Percentiles rank a stretch among this genome's conserved stretches.
These are phyloP conservation scores for Rhizopus stolonifer DNA, from an alignment of 371 early-diverging fungal species.

Conservation along the genomic window DNA sequence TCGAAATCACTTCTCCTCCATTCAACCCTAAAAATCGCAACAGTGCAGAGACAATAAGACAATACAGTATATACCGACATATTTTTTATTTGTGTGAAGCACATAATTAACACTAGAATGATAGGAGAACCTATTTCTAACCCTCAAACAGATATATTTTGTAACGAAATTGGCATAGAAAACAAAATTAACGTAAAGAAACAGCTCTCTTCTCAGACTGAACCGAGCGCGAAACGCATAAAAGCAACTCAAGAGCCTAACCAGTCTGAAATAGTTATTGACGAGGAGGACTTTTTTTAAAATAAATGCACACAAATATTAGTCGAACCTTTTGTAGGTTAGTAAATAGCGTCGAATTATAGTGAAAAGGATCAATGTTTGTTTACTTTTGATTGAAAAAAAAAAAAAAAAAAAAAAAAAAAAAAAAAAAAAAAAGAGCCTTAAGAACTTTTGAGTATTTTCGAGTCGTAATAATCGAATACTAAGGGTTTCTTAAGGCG, in stretches of 20 bases:
- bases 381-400: too few species aligned
- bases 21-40: conserved; percentile 27
- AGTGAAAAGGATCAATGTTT: too few species aligned
- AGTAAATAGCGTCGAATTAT: too few species aligned
- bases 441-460: too few species aligned
- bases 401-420: too few species aligned
- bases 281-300: conserved; percentile 20
- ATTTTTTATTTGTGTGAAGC: neutral
- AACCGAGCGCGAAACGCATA: conserved; percentile 3
- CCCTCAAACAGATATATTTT: conserved; percentile 70
- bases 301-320: too few species aligned
- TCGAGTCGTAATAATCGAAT: too few species aligned
- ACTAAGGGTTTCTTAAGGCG: too few species aligned
- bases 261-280: conserved; percentile 23
- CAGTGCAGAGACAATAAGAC: conserved; percentile 21
- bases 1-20: conserved; percentile 53
- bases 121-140: conserved; percentile 53
- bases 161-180: conserved; percentile 57
- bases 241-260: conserved; percentile 2
- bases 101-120: neutral
- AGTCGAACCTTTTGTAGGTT: too few species aligned
- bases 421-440: too few species aligned
- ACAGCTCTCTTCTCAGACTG: neutral
- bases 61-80: conserved; percentile 27
- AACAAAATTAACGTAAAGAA: conserved; percentile 48